Base-by-base conservation (phyloP, 306 rosid species). In the Hippophae gyantsensis region DNA sequence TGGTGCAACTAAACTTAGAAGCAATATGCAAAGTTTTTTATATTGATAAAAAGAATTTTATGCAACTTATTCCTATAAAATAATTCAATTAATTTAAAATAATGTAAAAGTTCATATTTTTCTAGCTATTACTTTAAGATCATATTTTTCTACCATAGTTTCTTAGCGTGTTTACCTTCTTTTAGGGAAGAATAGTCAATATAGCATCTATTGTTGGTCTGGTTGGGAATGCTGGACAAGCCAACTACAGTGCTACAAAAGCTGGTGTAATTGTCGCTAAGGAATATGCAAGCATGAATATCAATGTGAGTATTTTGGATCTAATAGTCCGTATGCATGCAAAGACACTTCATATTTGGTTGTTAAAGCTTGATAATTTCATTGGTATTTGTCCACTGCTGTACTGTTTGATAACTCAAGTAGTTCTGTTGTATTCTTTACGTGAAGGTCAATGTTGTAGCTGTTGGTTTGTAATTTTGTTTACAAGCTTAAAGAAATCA, bases 241-340 rank as follows among this genome's bases (percentile, higher is more conserved):
- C 96, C 69, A 92, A 92, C 75, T 92, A 92, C 72, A 89, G 96
- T 73, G 98, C 98, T 50, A 96, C 98, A 65, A 92, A 87, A 77
- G 96, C 98, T 13, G 98, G 98, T 68, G 98, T 92, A 48, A 92
- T 92, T 57, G 96, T 92, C 69, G 95, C 98, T 55, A 92, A 72
- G 81, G 98, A 92, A 73, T 87, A 83, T 64, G 64, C 96, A 48
- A 84, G 98, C 83, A 78, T 96, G 79, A 84, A 76, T 75, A 85
- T 92, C 76, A 92, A 87, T 45, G 98, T 87, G 68, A 62, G 84
- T 53, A 8, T 46, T 52, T 54, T 8, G 11, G 41, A 38, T 42
- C 9, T 5, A 63, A 18, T 18, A 14, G 23, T 7, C 23, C 8
- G 8, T 40, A 40, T 1, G 13, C 11, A n/a, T 9, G 23, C 23